Conservation (phyloP, 306 rosid genomes). For the Medicago truncatula region DNA sequence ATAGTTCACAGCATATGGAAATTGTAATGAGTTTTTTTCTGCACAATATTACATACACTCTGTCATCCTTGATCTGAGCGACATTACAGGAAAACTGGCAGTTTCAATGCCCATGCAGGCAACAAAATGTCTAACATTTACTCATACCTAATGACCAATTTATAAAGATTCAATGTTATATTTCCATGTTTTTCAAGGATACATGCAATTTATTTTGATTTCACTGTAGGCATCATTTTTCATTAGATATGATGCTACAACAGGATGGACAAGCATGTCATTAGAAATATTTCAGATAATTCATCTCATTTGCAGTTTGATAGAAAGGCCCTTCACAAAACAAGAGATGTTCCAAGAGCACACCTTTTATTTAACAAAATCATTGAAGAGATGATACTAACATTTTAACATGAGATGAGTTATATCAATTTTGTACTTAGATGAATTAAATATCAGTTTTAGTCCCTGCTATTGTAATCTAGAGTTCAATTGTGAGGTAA, state of each 20-base stretch:
- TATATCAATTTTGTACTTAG: too few relatives aligned
- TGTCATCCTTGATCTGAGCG: too few relatives aligned
- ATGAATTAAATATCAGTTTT: too few relatives aligned
- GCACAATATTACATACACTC: too few relatives aligned
- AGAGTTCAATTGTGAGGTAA: too few relatives aligned
- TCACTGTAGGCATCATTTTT: constrained; percentile 84
- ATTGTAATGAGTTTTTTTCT: too few relatives aligned
- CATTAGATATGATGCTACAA: constrained; percentile 87
- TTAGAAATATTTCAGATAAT: constrained; percentile 79
- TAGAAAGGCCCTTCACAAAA: constrained; percentile 62
- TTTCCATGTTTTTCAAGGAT: constrained; percentile 22
- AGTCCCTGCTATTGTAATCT: too few relatives aligned
- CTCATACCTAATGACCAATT: not conserved
- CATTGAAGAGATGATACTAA: too few relatives aligned
- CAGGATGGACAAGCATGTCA: constrained; percentile 90
- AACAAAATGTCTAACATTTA: constrained; percentile 48
- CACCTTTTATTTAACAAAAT: too few relatives aligned
- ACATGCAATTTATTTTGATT: constrained; percentile 44
- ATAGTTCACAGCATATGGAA: too few relatives aligned
- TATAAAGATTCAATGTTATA: constrained; percentile 16
- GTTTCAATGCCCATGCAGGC: constrained; percentile 91
- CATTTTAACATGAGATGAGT: too few relatives aligned
- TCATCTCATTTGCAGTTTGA: constrained; percentile 63
- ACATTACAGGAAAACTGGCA: constrained; percentile 66
- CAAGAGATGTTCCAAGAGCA: too few relatives aligned